Conservation (phyloP, 2,329 filamentous ascomycete species). For the Botrytis elliptica region DNA sequence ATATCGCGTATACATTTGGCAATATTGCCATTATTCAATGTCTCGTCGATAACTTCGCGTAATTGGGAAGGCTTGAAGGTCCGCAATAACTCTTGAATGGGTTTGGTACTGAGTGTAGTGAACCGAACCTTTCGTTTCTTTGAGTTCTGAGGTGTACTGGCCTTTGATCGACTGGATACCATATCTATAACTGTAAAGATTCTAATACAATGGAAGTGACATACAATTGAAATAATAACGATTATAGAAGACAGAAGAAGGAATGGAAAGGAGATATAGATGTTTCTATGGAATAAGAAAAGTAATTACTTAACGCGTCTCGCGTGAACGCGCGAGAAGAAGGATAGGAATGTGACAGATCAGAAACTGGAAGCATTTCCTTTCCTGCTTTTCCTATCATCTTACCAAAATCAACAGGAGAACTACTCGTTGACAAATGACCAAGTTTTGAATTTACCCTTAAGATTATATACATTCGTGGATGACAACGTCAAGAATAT, state of each 20-base stretch:
- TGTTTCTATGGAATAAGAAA: neutral
- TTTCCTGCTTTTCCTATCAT: neutral
- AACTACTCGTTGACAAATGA: neutral
- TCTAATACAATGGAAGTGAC: neutral
- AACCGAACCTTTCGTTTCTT: neutral
- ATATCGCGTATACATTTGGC: slow-evolving; percentile 9
- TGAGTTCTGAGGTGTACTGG: neutral
- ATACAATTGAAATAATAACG: neutral
- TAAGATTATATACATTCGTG: neutral
- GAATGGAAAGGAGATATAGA: neutral
- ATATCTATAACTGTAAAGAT: neutral
- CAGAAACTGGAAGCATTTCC: slow-evolving; percentile 1
- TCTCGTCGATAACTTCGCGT: slow-evolving; percentile 1
- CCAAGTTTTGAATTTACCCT: neutral
- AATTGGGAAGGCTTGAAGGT: slow-evolving; percentile 7
- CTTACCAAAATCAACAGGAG: neutral
- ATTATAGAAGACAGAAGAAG: neutral
- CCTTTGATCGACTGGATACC: neutral
- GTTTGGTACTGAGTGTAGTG: neutral
- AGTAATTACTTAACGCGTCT: neutral
- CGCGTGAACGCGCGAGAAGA: neutral
- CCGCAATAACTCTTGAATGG: neutral
- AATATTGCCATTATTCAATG: neutral
- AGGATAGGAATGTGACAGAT: slow-evolving; percentile 7
- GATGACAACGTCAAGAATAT: neutral